A percentile compares a stretch with the other conserved stretches of the same genome.
Evolutionary conservation across 129 eudicot genomes (phyloP).

Genomic region (Lactuca saligna): DNA sequence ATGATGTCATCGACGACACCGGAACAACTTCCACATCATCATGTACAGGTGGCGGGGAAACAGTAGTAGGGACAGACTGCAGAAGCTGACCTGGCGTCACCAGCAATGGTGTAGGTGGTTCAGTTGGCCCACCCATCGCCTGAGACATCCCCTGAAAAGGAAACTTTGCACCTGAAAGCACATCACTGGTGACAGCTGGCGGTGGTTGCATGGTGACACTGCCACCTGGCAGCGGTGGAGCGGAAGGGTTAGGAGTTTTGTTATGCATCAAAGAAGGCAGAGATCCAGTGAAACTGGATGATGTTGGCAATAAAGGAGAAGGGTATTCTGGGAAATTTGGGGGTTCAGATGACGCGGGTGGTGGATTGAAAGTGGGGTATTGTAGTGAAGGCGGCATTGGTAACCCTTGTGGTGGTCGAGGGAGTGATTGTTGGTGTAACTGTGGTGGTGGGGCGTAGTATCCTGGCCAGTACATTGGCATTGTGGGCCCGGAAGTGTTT

Average conservation of each 20-base stretch:
- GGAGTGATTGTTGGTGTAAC: constrained; percentile 66
- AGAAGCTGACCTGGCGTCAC: constrained; percentile 84
- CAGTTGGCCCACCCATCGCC: constrained; percentile 17
- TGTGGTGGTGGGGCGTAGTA: constrained; percentile 70
- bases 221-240: constrained; percentile 32
- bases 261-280: constrained; percentile 37
- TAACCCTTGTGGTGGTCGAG: constrained; percentile 70
- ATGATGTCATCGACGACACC: constrained; percentile 26
- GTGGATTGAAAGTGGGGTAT: constrained; percentile 52
- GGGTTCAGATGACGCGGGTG: constrained; percentile 47
- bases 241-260: constrained; percentile 37
- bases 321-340: constrained; percentile 45
- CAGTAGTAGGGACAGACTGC: constrained; percentile 45
- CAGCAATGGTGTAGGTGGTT: constrained; percentile 52
- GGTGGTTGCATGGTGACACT: constrained; percentile 36
- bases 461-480: constrained; percentile 98
- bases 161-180: constrained; percentile 43
- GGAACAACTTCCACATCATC: constrained; percentile 74
- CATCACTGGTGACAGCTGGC: constrained; percentile 31
- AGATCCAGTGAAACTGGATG: constrained; percentile 39
- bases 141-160: constrained; percentile 31
- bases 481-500: constrained; percentile 57
- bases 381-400: constrained; percentile 65
- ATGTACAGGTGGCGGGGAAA: constrained; percentile 36
- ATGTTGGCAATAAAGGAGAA: constrained; percentile 32